Evolutionary conservation across 805 yeast genomes (phyloP).

Genomic region (Lipomyces kockii): DNA sequence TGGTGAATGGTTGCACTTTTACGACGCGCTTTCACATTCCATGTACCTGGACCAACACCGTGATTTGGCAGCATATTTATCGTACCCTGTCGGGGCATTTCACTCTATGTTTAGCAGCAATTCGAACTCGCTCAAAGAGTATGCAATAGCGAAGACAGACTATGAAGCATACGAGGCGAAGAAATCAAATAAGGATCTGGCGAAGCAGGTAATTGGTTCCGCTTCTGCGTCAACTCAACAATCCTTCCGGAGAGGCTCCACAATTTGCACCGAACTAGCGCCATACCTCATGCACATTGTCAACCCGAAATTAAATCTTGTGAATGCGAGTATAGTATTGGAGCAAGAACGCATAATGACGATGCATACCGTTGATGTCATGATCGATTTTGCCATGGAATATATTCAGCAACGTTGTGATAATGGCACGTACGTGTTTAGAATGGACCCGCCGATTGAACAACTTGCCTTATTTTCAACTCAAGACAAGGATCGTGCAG

Average conservation of each 20-base stretch:
- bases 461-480: slow-evolving; percentile 33
- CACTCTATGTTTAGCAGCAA: slow-evolving; percentile 58
- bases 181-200: slow-evolving; percentile 43
- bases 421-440: slow-evolving; percentile 40
- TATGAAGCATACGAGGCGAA: slow-evolving; percentile 40
- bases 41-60: slow-evolving; percentile 52
- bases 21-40: slow-evolving; percentile 58
- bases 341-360: slow-evolving; percentile 15
- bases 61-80: slow-evolving; percentile 58
- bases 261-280: slow-evolving; percentile 41
- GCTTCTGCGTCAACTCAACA: slow-evolving; percentile 30
- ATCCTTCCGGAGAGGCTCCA: slow-evolving; percentile 23
- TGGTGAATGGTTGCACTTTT: slow-evolving; percentile 77
- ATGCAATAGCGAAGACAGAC: slow-evolving; percentile 30
- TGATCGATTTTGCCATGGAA: slow-evolving; percentile 39
- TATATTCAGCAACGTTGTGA: slow-evolving; percentile 41
- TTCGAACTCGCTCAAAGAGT: slow-evolving; percentile 35
- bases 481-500: slow-evolving; percentile 20
- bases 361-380: slow-evolving; percentile 35
- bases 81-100: slow-evolving; percentile 63
- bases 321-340: slow-evolving; percentile 19
- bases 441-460: slow-evolving; percentile 48
- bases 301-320: slow-evolving; percentile 39
- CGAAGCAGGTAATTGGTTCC: slow-evolving; percentile 39
- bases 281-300: slow-evolving; percentile 43